Conservation (phyloP, 2,329 filamentous ascomycete genomes). For the Penicillium sp. region DNA sequence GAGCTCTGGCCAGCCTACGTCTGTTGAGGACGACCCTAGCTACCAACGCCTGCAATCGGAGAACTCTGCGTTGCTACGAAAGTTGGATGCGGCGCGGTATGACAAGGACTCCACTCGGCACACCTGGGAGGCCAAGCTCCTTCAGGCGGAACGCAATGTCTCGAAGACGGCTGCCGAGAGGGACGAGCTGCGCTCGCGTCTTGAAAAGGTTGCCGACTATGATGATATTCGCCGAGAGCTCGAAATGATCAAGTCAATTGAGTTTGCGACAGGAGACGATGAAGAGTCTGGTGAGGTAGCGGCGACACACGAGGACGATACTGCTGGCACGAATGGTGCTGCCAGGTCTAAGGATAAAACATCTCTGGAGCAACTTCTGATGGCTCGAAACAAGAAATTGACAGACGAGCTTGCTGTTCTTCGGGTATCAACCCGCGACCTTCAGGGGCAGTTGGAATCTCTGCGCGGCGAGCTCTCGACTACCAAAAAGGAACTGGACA, state of each 20-base stretch:
- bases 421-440: conserved; percentile 88
- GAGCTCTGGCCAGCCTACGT: conserved; percentile 58
- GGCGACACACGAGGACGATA: conserved; percentile 33
- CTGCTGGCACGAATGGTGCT: conserved; percentile 48
- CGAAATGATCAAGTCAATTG: conserved; percentile 95
- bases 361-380: conserved; percentile 83
- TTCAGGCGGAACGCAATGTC: conserved; percentile 77
- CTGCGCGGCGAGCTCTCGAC: conserved; percentile 81
- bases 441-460: conserved; percentile 76
- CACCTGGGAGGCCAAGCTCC: conserved; percentile 72
- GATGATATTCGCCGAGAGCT: conserved; percentile 95
- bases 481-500: conserved; percentile 84
- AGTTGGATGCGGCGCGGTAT: conserved; percentile 78
- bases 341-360: conserved; percentile 65
- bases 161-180: conserved; percentile 75
- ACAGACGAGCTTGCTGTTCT: conserved; percentile 90
- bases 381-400: conserved; percentile 95
- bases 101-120: conserved; percentile 82
- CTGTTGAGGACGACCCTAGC: conserved; percentile 83
- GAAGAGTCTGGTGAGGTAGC: conserved; percentile 54
- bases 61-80: conserved; percentile 87
- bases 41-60: conserved; percentile 89
- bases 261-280: conserved; percentile 89
- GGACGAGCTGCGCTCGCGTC: conserved; percentile 75
- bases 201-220: conserved; percentile 90